phyloP scores from a whole-genome alignment of 2,329 filamentous ascomycete genomes.

The Trichoderma pleuroti region DNA sequence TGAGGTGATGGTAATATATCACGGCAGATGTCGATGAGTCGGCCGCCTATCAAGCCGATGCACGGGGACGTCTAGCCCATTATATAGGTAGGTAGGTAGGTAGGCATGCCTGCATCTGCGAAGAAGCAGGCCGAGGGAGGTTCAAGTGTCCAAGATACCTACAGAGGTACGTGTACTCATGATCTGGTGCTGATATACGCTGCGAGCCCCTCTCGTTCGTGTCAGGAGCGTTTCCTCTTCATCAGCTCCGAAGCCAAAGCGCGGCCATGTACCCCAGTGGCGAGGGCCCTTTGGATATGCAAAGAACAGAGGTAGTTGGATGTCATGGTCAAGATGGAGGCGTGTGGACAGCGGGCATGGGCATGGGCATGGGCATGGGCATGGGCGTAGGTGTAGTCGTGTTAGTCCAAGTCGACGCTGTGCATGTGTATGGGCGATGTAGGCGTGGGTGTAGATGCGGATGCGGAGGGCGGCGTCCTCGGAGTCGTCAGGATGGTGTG shows the following conservation, averaged over 20 bases:
- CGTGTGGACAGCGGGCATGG: background rate
- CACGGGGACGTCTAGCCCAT: conserved; percentile 6
- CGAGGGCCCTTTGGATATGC: background rate
- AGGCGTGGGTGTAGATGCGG: background rate
- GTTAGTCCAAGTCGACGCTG: background rate
- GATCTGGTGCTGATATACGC: background rate
- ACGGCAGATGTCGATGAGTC: conserved; percentile 11
- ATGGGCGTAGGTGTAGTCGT: background rate
- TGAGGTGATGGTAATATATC: conserved; percentile 5
- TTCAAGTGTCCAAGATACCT: background rate
- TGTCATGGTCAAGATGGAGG: background rate
- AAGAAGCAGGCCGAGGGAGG: background rate
- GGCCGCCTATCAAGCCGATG: conserved; percentile 2
- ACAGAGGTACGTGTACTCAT: background rate
- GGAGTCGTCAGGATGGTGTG: conserved; percentile 10
- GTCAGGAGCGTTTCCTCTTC: background rate
- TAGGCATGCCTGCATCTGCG: background rate
- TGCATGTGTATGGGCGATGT: background rate
- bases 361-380: background rate
- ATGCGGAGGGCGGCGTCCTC: conserved; percentile 17
- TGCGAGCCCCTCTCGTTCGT: background rate
- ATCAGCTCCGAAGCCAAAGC: background rate
- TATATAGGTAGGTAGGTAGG: background rate
- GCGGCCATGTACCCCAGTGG: background rate
- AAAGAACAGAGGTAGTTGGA: background rate